Evolutionary conservation across 192 early-diverging fungal genomes (phyloP), one percentile per base, ranked within the genome.

Genomic region (Coemansia reversa): DNA sequence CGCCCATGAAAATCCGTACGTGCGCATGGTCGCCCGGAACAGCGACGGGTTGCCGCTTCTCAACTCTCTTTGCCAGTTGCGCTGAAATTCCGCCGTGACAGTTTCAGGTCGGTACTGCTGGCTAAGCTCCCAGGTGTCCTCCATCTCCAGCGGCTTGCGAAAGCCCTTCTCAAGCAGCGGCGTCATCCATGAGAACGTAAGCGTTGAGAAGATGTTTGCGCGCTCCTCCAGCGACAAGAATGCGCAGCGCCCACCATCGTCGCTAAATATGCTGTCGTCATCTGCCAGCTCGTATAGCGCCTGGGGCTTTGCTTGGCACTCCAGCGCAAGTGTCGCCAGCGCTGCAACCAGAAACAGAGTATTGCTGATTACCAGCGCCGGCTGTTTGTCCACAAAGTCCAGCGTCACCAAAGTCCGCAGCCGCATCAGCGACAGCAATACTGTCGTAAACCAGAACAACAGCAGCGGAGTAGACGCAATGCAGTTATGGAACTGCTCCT

Each of bases 171-270:
- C 87, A 77, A 98, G 91, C 59, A 97, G 63, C 14, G 87, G 85
- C 50, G 90, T 88, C 86, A 98, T 91, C 96, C 96, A 98, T 28
- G 86, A 76, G 74, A 97, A 98, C 3, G 90, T 87, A 1, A 94
- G 61, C 8, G 83, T 84, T 28, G 89, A 91, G 63, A 95, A 95
- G 20, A 98, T 85, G 69, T 92, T 91, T 51, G 94, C 88, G 11
- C 76, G 84, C 20, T 87, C 88, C 65, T 96, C 94, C 5, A 94
- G 96, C 55, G 72, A 74, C 65, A 57, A 50, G 39, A 65, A 56
- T 11, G 47, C 28, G 35, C 39, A 7, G 29, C 33, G 54, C 14
- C 18, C 19, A 18, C 33, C 32, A 22, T 52, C 20, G 18, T 66
- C 39, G 23, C 59, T 51, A 45, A 67, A 55, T 2, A 67, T 60